phyloP scores from a whole-genome alignment of 2,329 filamentous ascomycete species.

The Helotiales sp. region DNA sequence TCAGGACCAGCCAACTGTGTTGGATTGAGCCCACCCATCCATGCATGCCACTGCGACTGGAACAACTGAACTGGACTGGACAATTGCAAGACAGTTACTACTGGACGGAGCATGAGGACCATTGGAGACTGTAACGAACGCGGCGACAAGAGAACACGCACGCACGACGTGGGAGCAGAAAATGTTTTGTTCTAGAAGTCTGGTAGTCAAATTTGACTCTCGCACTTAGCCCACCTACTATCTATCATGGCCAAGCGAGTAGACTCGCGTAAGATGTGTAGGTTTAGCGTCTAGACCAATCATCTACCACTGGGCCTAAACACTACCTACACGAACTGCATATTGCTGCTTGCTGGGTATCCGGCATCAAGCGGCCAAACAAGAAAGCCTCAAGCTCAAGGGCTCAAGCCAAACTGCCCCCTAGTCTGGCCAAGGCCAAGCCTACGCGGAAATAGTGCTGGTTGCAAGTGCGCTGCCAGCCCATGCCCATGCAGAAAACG shows the following conservation, averaged over 20 bases:
- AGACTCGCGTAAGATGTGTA: no score
- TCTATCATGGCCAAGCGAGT: not conserved
- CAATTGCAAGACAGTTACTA: not conserved
- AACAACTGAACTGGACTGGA: not conserved
- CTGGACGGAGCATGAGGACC: not conserved
- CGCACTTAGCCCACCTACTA: not conserved
- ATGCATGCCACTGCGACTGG: not conserved
- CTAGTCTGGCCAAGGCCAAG: not conserved
- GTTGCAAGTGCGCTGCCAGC: not conserved
- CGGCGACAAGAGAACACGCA: not conserved
- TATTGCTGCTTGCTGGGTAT: not conserved
- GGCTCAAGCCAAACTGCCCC: not conserved
- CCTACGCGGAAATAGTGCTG: constrained; percentile 1
- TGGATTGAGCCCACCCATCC: not conserved
- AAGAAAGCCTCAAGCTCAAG: constrained; percentile 12
- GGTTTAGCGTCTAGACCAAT: no score
- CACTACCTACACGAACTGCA: not conserved
- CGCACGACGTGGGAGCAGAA: not conserved
- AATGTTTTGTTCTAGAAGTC: not conserved
- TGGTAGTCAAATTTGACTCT: not conserved
- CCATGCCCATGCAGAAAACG: constrained; percentile 29
- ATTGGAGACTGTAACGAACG: not conserved
- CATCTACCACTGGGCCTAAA: not conserved
- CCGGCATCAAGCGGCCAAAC: not conserved
- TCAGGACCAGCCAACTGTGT: not conserved